Conservation (phyloP, 192 early-diverging fungal genomes). For the Backusella liffmaniae region DNA sequence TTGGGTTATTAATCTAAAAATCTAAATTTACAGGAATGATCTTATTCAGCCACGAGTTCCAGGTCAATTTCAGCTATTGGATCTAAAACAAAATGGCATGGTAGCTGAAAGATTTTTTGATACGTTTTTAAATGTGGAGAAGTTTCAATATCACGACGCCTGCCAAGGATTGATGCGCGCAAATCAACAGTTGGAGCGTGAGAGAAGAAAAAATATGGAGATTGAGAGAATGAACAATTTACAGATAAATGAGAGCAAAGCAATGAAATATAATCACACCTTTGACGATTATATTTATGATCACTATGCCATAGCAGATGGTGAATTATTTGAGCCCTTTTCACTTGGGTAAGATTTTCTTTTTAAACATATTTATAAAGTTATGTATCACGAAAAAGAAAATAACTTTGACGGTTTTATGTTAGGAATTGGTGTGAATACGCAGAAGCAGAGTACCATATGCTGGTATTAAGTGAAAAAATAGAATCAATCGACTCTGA, state of each 20-base stretch:
- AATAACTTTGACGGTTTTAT: neutral
- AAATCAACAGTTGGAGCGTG: neutral
- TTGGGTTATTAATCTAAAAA: neutral
- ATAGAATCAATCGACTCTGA: neutral
- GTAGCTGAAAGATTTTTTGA: conserved; percentile 41
- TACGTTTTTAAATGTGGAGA: conserved; percentile 35
- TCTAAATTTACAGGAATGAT: conserved; percentile 27
- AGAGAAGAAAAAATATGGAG: neutral
- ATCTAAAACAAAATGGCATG: conserved; percentile 32
- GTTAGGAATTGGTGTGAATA: conserved; percentile 2
- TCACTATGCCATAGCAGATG: neutral
- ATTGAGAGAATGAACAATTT: neutral
- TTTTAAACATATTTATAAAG: neutral
- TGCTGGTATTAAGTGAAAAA: neutral
- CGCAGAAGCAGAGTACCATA: neutral
- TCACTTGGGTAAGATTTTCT: neutral
- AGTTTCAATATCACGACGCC: conserved; percentile 36
- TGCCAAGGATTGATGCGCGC: conserved; percentile 18
- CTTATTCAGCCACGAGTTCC: conserved; percentile 27
- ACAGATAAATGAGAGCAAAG: neutral
- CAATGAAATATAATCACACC: neutral
- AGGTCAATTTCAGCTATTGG: conserved; percentile 30
- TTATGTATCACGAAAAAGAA: neutral
- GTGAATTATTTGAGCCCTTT: neutral
- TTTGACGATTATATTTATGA: neutral